Evolutionary conservation across 371 early-diverging fungal genomes (phyloP).

Genomic region (Lichtheimia hyalospora): DNA sequence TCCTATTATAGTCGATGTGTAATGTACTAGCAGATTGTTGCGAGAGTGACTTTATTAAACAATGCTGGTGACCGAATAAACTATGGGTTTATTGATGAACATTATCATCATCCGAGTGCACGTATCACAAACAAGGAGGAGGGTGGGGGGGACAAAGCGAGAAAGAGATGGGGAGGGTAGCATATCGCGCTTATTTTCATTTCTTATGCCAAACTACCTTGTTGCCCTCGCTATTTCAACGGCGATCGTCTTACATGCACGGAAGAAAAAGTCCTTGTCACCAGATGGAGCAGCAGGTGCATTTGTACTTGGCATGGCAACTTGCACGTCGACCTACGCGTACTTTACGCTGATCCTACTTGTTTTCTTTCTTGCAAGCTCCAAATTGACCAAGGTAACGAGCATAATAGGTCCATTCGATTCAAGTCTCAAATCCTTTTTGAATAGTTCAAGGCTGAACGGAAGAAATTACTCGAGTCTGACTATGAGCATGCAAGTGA

Average conservation of each 20-base stretch:
- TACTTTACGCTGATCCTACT: conserved; percentile 68
- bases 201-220: conserved; percentile 24
- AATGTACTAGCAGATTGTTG: too few relatives aligned
- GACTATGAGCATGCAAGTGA: conserved; percentile 44
- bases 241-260: conserved; percentile 52
- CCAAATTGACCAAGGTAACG: conserved; percentile 72
- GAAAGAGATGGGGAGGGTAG: too few relatives aligned
- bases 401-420: neutral
- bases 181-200: too few relatives aligned
- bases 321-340: conserved; percentile 60
- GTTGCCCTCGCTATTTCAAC: conserved; percentile 50
- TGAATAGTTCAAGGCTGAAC: conserved; percentile 60
- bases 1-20: too few relatives aligned
- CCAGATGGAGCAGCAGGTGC: conserved; percentile 75
- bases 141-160: too few relatives aligned
- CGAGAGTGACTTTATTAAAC: too few relatives aligned
- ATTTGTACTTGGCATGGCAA: conserved; percentile 71
- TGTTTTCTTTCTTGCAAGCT: conserved; percentile 74
- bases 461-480: conserved; percentile 71
- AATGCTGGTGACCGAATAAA: too few relatives aligned
- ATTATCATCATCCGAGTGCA: too few relatives aligned
- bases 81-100: too few relatives aligned
- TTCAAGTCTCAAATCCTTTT: neutral
- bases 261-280: conserved; percentile 70
- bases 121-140: too few relatives aligned